Evolutionary conservation across 2,329 filamentous ascomycete genomes (phyloP).

Genomic region (Ophiostoma tasmaniense): DNA sequence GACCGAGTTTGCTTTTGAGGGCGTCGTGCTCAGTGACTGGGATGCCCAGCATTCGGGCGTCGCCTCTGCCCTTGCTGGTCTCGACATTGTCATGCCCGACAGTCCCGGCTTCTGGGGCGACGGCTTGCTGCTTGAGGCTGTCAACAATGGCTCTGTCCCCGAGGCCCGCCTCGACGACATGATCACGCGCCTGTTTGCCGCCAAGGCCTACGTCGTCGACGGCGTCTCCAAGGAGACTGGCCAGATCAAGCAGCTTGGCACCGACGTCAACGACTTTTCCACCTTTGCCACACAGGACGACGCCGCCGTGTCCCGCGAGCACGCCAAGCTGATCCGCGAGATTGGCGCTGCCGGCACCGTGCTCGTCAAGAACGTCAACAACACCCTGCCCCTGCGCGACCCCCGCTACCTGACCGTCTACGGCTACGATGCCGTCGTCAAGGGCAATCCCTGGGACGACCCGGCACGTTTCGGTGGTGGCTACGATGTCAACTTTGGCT

Average conservation of each 20-base stretch:
- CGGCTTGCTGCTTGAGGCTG: constrained; percentile 59
- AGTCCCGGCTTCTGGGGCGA: constrained; percentile 47
- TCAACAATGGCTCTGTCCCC: constrained; percentile 67
- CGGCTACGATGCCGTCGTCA: constrained; percentile 52
- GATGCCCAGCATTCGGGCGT: constrained; percentile 54
- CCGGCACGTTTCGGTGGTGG: constrained; percentile 33
- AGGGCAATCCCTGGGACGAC: constrained; percentile 38
- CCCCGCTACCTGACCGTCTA: constrained; percentile 49
- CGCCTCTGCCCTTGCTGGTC: constrained; percentile 45
- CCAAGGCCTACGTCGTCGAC: constrained; percentile 29
- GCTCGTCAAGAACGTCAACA: constrained; percentile 54
- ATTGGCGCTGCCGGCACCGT: constrained; percentile 51
- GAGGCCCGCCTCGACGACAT: constrained; percentile 69
- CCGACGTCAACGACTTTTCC: constrained; percentile 23
- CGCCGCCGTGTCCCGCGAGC: constrained; percentile 21
- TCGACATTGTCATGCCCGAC: constrained; percentile 63
- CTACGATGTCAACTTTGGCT: constrained; percentile 37
- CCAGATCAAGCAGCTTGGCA: constrained; percentile 30
- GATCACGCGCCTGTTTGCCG: constrained; percentile 48
- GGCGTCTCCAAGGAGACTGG: constrained; percentile 27
- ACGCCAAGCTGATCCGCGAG: constrained; percentile 40
- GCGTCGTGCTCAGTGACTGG: constrained; percentile 64
- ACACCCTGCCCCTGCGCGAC: constrained; percentile 40
- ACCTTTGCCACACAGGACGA: not conserved
- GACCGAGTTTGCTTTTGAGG: constrained; percentile 54